phyloP scores from a whole-genome alignment of 2,329 filamentous ascomycete genomes.

The Elsinoe fawcettii region DNA sequence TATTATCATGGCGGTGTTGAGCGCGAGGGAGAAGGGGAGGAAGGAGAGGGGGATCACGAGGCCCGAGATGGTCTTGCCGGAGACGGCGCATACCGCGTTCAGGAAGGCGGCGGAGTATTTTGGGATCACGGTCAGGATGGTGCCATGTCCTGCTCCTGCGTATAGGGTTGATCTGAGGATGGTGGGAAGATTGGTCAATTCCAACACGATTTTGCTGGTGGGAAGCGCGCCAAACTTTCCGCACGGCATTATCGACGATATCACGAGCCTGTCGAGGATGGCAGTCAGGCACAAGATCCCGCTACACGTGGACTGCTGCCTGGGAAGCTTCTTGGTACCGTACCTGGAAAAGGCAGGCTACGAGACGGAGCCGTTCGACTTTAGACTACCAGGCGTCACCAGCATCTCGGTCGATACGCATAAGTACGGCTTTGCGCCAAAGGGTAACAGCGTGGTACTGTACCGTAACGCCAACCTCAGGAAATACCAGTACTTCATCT shows the following conservation, averaged over 20 bases:
- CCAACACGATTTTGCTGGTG: constrained; percentile 87
- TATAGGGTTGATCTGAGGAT: constrained; percentile 77
- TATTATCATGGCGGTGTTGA: constrained; percentile 90
- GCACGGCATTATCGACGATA: constrained; percentile 96
- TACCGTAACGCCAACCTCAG: constrained; percentile 76
- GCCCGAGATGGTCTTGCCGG: constrained; percentile 95
- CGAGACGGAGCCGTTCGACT: constrained; percentile 81
- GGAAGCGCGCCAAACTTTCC: constrained; percentile 96
- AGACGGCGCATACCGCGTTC: constrained; percentile 93
- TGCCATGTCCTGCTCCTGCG: constrained; percentile 72
- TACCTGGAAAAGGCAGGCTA: constrained; percentile 92
- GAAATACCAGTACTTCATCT: constrained; percentile 93
- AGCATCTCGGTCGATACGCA: constrained; percentile 96
- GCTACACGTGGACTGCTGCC: constrained; percentile 93
- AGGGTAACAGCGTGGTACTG: constrained; percentile 88
- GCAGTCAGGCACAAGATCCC: constrained; percentile 73
- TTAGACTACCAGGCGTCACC: constrained; percentile 86
- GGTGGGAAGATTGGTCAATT: constrained; percentile 79
- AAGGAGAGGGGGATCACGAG: constrained; percentile 79
- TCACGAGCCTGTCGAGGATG: constrained; percentile 72
- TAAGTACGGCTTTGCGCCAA: constrained; percentile 98
- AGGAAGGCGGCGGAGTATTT: constrained; percentile 93
- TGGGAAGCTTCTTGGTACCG: constrained; percentile 90
- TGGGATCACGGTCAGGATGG: constrained; percentile 87
- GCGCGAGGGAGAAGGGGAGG: constrained; percentile 81